phyloP scores from a whole-genome alignment of 352 stramenopile genomes.

The Globisporangium alternatum region DNA sequence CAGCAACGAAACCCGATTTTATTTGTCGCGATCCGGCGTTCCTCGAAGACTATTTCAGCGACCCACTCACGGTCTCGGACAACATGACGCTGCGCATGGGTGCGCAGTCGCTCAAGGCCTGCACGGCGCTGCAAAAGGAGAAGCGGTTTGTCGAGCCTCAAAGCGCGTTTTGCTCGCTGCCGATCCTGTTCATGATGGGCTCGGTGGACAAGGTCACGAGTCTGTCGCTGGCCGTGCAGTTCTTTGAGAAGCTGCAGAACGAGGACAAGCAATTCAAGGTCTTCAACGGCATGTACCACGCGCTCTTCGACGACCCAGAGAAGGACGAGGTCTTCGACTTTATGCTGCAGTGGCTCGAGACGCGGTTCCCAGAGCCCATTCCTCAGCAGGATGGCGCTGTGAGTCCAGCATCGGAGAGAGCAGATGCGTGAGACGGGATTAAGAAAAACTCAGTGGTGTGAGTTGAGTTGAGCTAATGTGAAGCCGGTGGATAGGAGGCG shows the following conservation, averaged over 20 bases:
- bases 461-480: too few species aligned
- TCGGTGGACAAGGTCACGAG: conserved; percentile 49
- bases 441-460: too few species aligned
- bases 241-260: conserved; percentile 29
- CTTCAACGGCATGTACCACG: conserved; percentile 49
- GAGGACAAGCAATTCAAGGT: conserved; percentile 56
- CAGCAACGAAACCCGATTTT: conserved; percentile 26
- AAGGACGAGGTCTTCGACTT: conserved; percentile 38
- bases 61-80: conserved; percentile 12
- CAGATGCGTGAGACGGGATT: too few species aligned
- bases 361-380: background rate
- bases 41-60: conserved; percentile 18
- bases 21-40: conserved; percentile 23
- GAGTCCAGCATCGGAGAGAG: too few species aligned
- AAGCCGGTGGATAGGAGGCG: too few species aligned
- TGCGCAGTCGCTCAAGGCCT: conserved; percentile 30
- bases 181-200: conserved; percentile 35
- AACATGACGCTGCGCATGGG: conserved; percentile 39
- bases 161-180: conserved; percentile 25
- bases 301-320: conserved; percentile 60
- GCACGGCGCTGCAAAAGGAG: conserved; percentile 29
- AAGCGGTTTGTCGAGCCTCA: conserved; percentile 23
- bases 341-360: conserved; percentile 38
- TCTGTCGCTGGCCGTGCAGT: conserved; percentile 33
- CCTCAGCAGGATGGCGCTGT: background rate